These are phyloP conservation scores for Septoria petroselini DNA, from an alignment of 2,329 filamentous ascomycete species.

Conservation along the genomic window DNA sequence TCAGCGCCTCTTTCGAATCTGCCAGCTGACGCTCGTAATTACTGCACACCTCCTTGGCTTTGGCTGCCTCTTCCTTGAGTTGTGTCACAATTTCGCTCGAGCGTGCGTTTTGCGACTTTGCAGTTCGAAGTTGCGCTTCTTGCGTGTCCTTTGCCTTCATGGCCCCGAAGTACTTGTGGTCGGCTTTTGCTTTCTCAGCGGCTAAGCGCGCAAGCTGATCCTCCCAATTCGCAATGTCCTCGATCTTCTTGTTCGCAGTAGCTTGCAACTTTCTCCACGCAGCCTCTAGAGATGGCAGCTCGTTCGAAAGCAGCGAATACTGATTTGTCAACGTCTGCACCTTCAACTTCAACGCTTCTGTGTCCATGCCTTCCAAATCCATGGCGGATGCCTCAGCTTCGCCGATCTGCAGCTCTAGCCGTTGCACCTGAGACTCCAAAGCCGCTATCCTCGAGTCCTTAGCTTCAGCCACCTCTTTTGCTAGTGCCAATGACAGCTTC, in stretches of 20 bases:
- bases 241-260: constrained; percentile 80
- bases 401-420: constrained; percentile 60
- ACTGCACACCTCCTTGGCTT: constrained; percentile 69
- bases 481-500: constrained; percentile 64
- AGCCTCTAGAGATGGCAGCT: constrained; percentile 82
- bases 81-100: constrained; percentile 91
- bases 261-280: constrained; percentile 88
- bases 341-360: constrained; percentile 70
- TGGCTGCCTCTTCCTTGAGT: constrained; percentile 82
- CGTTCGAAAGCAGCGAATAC: constrained; percentile 78
- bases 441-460: constrained; percentile 77
- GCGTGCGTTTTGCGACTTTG: constrained; percentile 80
- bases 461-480: constrained; percentile 75
- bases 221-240: constrained; percentile 71
- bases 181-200: constrained; percentile 91
- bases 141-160: constrained; percentile 90
- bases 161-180: constrained; percentile 95
- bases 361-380: constrained; percentile 57
- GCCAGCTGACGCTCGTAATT: constrained; percentile 89
- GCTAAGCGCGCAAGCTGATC: constrained; percentile 70
- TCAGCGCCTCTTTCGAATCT: constrained; percentile 76
- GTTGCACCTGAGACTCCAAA: constrained; percentile 76
- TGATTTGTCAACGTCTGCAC: constrained; percentile 74
- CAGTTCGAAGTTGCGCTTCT: constrained; percentile 71
- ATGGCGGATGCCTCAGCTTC: constrained; percentile 39